These are phyloP conservation scores for Suillus subalutaceus DNA, from an alignment of 768 basidiomycete species.

Conservation along the genomic window DNA sequence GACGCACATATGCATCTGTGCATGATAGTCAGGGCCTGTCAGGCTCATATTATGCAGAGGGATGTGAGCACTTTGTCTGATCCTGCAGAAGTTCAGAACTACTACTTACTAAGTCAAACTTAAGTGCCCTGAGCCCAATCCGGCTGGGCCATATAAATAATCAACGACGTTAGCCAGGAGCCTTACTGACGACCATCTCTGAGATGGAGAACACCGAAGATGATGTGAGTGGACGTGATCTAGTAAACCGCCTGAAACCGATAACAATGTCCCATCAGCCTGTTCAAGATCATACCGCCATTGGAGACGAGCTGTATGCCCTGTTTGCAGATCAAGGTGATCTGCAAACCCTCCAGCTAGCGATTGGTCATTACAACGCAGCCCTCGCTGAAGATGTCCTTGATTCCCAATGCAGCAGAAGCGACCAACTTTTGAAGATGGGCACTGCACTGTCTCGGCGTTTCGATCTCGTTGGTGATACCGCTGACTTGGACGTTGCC, in stretches of 20 bases:
- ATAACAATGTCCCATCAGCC: neutral
- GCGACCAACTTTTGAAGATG: constrained; percentile 22
- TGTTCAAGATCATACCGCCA: constrained; percentile 19
- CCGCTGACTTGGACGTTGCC: constrained; percentile 30
- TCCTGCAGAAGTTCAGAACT: neutral
- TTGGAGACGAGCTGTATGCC: constrained; percentile 28
- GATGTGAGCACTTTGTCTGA: neutral
- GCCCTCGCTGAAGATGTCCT: constrained; percentile 23
- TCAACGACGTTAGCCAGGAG: neutral
- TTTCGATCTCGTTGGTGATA: constrained; percentile 20
- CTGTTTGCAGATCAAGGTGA: constrained; percentile 22
- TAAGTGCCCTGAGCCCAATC: neutral
- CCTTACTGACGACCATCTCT: neutral
- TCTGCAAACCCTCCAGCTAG: constrained; percentile 13
- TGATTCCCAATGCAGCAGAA: constrained; percentile 28
- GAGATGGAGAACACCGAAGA: constrained; percentile 13
- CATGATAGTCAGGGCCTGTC: neutral
- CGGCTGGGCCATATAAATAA: neutral
- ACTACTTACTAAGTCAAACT: no score
- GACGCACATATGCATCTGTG: neutral
- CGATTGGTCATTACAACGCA: constrained; percentile 12
- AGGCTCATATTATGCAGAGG: neutral
- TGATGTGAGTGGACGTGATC: neutral
- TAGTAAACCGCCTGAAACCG: neutral
- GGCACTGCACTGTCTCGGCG: constrained; percentile 26